Percentiles rank a stretch among this genome's conserved stretches.
Conservation (phyloP, 169 alveolate species). For the Cryptosporidium sp. region DNA sequence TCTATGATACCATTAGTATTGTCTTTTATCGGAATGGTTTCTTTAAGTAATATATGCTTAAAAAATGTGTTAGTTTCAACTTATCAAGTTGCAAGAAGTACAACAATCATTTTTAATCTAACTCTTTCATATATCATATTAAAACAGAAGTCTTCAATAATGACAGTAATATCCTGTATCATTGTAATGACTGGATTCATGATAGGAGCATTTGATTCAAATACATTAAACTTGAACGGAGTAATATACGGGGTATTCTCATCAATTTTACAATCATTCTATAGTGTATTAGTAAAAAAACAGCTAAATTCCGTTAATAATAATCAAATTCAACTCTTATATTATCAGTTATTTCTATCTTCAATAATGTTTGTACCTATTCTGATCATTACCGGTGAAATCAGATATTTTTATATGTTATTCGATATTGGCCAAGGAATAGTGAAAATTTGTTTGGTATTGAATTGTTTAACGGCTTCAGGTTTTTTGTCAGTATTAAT, state of each 20-base stretch:
- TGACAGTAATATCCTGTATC: slow-evolving; percentile 55
- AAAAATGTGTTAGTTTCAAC: slow-evolving; percentile 76
- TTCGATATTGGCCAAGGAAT: not conserved
- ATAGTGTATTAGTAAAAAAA: slow-evolving; percentile 75
- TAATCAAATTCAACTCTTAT: slow-evolving; percentile 2
- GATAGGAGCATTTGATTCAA: slow-evolving; percentile 75
- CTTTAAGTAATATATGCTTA: slow-evolving; percentile 75
- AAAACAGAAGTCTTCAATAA: slow-evolving; percentile 20
- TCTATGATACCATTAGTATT: slow-evolving; percentile 53
- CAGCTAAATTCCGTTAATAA: slow-evolving; percentile 10
- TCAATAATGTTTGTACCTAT: slow-evolving; percentile 62
- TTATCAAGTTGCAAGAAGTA: slow-evolving; percentile 79
- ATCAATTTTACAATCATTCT: slow-evolving; percentile 77
- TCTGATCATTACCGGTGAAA: slow-evolving; percentile 52
- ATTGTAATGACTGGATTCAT: slow-evolving; percentile 75
- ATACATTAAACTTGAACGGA: slow-evolving; percentile 64
- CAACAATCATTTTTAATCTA: slow-evolving; percentile 75
- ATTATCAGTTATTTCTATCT: slow-evolving; percentile 48
- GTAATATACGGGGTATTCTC: slow-evolving; percentile 65
- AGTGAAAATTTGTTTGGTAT: not conserved
- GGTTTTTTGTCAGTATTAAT: slow-evolving; percentile 10
- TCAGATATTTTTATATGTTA: not conserved
- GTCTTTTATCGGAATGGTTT: slow-evolving; percentile 76
- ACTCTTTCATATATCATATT: slow-evolving; percentile 60
- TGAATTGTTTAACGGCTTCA: not conserved